These are phyloP conservation scores for Solanum acaule DNA, from an alignment of 257 asterid genomes.

Conservation along the genomic window DNA sequence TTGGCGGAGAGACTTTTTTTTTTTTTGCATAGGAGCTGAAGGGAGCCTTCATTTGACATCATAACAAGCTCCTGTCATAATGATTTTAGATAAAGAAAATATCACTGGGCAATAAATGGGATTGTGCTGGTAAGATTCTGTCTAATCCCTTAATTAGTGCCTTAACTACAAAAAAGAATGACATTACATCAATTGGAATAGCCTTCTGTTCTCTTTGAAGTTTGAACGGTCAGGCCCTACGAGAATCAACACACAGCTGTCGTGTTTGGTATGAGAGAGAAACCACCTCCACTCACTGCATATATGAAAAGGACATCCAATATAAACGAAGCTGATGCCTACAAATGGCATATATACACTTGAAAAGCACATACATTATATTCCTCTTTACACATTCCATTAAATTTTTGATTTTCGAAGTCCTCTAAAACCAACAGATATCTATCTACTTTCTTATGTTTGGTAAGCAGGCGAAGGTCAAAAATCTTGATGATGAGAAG, in stretches of 20 bases:
- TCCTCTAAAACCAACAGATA: not conserved
- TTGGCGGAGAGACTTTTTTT: not conserved
- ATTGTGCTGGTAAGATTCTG: not conserved
- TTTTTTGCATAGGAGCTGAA: not conserved
- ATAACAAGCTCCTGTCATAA: not conserved
- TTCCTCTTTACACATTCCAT: not conserved
- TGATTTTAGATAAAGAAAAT: not conserved
- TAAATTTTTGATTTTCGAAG: not conserved
- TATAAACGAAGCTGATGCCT: conserved; percentile 4
- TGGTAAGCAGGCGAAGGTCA: not conserved
- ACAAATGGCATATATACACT: conserved; percentile 1
- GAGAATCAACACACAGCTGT: conserved; percentile 9
- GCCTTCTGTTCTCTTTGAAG: not conserved
- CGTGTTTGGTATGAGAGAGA: not conserved
- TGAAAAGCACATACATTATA: conserved; percentile 5
- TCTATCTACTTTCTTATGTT: not conserved
- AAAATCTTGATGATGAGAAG: not conserved
- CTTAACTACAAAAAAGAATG: not conserved
- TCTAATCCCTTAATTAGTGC: not conserved
- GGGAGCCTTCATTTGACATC: not conserved
- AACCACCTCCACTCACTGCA: conserved; percentile 4
- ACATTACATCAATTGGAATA: not conserved
- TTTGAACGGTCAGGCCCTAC: conserved; percentile 13
- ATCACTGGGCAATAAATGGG: conserved; percentile 1
- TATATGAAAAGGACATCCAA: conserved; percentile 20